These are phyloP conservation scores for Garcia nutans DNA, from an alignment of 345 rosid species.

Conservation along the genomic window DNA sequence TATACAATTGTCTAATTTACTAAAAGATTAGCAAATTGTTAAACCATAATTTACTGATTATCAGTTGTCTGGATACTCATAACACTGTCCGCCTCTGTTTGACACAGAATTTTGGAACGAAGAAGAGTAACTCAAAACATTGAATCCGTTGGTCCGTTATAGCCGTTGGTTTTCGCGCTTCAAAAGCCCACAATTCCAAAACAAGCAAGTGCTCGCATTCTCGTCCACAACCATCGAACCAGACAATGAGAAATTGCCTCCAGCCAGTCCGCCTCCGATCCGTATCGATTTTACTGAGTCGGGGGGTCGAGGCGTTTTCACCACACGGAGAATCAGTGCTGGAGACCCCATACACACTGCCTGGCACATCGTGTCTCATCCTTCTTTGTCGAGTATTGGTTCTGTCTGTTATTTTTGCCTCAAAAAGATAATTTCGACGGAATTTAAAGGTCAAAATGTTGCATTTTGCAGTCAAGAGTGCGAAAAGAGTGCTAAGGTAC, in stretches of 20 bases:
- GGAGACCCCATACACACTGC: constrained; percentile 91
- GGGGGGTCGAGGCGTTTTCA: constrained; percentile 86
- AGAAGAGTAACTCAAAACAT: not conserved
- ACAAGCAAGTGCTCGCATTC: constrained; percentile 1
- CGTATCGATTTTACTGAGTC: constrained; percentile 63
- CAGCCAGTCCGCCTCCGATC: constrained; percentile 59
- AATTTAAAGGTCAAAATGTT: constrained; percentile 35
- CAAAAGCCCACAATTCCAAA: constrained; percentile 13
- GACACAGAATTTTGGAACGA: not conserved
- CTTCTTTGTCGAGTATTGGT: constrained; percentile 43
- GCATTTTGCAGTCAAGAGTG: constrained; percentile 61
- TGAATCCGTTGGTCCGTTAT: constrained; percentile 22
- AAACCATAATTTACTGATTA: no score
- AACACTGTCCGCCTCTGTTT: no score
- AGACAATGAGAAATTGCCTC: constrained; percentile 20
- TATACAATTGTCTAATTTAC: no score
- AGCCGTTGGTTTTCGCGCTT: constrained; percentile 47
- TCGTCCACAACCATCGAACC: constrained; percentile 29
- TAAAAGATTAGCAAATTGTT: no score
- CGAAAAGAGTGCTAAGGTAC: constrained; percentile 51
- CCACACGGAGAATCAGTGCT: constrained; percentile 58
- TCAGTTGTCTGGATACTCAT: no score
- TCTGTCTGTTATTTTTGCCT: constrained; percentile 75
- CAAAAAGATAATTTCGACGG: constrained; percentile 30
- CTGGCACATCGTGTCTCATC: constrained; percentile 54